Percentiles rank a stretch among this genome's conserved stretches.
phyloP scores from a whole-genome alignment of 78 protist species.

The Emiliania huxleyi region DNA sequence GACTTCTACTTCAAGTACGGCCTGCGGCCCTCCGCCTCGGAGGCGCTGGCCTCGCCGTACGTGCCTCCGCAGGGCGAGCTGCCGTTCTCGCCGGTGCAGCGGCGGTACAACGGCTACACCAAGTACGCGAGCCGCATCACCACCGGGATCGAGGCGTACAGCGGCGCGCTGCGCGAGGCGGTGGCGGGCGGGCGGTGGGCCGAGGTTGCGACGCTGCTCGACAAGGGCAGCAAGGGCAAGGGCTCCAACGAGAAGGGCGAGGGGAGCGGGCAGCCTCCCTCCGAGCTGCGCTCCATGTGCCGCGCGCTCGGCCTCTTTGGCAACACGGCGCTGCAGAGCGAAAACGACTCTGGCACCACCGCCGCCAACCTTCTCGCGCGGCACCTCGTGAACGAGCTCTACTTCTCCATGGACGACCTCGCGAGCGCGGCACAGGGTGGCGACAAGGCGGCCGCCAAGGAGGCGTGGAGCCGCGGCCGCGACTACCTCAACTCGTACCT shows the following conservation, averaged over 20 bases:
- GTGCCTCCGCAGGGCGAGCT: background rate
- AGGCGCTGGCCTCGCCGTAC: background rate
- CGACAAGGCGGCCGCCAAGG: background rate
- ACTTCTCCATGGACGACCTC: background rate
- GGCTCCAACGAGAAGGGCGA: background rate
- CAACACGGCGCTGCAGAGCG: background rate
- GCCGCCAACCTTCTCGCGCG: background rate
- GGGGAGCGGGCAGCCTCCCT: background rate
- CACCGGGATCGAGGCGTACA: background rate
- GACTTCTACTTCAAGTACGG: conserved; percentile 27
- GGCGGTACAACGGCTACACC: background rate
- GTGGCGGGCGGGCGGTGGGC: background rate
- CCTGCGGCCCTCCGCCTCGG: background rate
- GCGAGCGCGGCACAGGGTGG: background rate
- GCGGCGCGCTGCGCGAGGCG: background rate
- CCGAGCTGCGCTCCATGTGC: background rate
- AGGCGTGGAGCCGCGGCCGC: background rate
- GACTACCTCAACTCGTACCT: background rate
- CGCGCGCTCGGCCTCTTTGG: background rate
- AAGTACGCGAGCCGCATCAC: background rate
- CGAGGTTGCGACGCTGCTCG: background rate
- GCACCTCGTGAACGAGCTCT: background rate
- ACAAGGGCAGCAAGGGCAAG: background rate
- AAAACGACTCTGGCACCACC: background rate
- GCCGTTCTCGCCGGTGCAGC: background rate